Conservation (phyloP, 495 filamentous ascomycete genomes). For the Penicillium robsamsonii region DNA sequence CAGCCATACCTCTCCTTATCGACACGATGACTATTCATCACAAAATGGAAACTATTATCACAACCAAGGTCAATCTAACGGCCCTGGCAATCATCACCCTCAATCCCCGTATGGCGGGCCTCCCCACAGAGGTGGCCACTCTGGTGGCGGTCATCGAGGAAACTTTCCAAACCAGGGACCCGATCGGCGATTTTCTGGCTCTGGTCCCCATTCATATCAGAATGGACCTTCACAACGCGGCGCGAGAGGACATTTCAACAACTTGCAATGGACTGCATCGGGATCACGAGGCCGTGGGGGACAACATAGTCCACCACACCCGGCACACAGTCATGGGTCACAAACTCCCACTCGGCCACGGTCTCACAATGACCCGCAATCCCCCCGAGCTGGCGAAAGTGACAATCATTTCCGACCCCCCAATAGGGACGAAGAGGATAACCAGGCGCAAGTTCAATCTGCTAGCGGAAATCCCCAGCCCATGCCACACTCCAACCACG, state of each 20-base stretch:
- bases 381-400: conserved; percentile 46
- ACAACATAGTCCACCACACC: conserved; percentile 37
- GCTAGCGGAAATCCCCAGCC: conserved; percentile 35
- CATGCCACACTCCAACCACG: conserved; percentile 49
- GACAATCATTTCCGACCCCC: conserved; percentile 62
- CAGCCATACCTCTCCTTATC: conserved; percentile 52
- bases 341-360: conserved; percentile 29
- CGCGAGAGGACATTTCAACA: conserved; percentile 51
- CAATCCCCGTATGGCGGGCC: conserved; percentile 43
- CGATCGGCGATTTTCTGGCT: conserved; percentile 42
- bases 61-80: conserved; percentile 52
- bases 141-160: conserved; percentile 46
- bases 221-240: conserved; percentile 30
- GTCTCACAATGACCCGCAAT: conserved; percentile 35
- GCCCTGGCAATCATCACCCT: conserved; percentile 51
- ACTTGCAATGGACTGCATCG: conserved; percentile 59
- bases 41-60: conserved; percentile 53
- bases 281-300: conserved; percentile 30
- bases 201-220: conserved; percentile 33
- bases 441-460: conserved; percentile 39
- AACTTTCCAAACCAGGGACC: conserved; percentile 51
- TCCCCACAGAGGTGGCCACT: conserved; percentile 54
- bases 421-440: conserved; percentile 61
- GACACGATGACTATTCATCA: conserved; percentile 45
- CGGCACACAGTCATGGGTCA: conserved; percentile 26